Conservation (phyloP, 768 basidiomycete genomes). For the Agaricus subrufescens region DNA sequence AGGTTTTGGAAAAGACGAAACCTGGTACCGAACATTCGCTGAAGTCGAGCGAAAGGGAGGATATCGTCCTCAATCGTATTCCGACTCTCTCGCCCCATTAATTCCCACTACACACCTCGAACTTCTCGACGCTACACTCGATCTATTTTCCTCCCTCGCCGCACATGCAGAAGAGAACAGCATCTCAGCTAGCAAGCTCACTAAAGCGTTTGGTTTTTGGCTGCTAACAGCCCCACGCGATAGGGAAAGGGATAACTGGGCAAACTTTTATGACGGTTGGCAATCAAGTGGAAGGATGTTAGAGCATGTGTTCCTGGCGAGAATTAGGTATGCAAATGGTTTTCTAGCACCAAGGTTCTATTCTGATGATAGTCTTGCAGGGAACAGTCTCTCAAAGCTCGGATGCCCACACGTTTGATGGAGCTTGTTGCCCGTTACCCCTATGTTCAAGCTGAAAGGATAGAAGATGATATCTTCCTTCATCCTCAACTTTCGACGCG, state of each 20-base stretch:
- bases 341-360: neutral
- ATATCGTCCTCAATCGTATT: conserved; percentile 64
- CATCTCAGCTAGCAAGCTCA: conserved; percentile 73
- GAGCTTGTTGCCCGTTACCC: conserved; percentile 72
- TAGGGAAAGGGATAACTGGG: conserved; percentile 53
- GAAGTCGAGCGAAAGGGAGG: conserved; percentile 51
- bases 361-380: conserved; percentile 27
- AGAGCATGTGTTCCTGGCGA: conserved; percentile 73
- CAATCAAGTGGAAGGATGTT: conserved; percentile 66
- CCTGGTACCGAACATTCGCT: conserved; percentile 67
- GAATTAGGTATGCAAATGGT: conserved; percentile 52
- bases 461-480: conserved; percentile 40
- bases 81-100: conserved; percentile 53
- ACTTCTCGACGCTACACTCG: conserved; percentile 52
- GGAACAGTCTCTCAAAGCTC: conserved; percentile 48
- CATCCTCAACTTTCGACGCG: conserved; percentile 68
- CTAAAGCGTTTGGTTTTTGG: conserved; percentile 73
- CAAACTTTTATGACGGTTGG: conserved; percentile 68
- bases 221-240: conserved; percentile 47
- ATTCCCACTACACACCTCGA: conserved; percentile 55
- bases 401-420: conserved; percentile 64
- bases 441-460: conserved; percentile 37
- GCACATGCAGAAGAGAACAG: conserved; percentile 69
- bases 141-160: conserved; percentile 65
- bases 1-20: conserved; percentile 56